Evolutionary conservation across 2,329 filamentous ascomycete genomes (phyloP).

Genomic region (Aspergillus sp.): DNA sequence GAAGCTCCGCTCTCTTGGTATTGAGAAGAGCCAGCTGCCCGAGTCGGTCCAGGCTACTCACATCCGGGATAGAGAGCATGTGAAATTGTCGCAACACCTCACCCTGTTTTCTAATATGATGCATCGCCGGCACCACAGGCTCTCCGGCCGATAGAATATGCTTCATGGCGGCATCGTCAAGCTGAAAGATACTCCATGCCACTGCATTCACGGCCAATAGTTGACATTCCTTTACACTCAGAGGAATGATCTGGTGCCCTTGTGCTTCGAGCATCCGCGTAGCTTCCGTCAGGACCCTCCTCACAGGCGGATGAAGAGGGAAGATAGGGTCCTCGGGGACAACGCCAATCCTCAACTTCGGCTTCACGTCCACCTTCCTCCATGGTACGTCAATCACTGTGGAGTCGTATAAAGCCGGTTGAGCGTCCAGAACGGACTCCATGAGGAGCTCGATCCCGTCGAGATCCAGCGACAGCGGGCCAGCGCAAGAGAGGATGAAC

Average conservation of each 20-base stretch:
- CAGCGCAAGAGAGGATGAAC: slow-evolving; percentile 19
- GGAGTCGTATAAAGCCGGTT: slow-evolving; percentile 18
- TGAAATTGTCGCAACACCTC: slow-evolving; percentile 7
- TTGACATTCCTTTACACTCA: slow-evolving; percentile 19
- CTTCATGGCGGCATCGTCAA: slow-evolving; percentile 15
- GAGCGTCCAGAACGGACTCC: slow-evolving; percentile 8
- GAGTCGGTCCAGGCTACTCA: slow-evolving; percentile 13
- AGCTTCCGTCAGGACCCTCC: slow-evolving; percentile 41
- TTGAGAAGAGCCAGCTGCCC: slow-evolving; percentile 16
- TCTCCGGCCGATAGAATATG: slow-evolving; percentile 23
- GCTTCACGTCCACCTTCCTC: slow-evolving; percentile 13
- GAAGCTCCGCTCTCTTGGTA: slow-evolving; percentile 30
- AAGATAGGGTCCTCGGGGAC: slow-evolving; percentile 45
- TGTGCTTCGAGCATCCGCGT: slow-evolving; percentile 35
- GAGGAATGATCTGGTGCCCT: slow-evolving; percentile 44
- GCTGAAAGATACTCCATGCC: slow-evolving; percentile 20
- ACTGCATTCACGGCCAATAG: slow-evolving; percentile 18
- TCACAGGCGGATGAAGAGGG: slow-evolving; percentile 50
- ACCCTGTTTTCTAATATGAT: slow-evolving; percentile 7
- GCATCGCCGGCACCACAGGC: slow-evolving; percentile 20
- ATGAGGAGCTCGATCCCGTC: slow-evolving; percentile 18
- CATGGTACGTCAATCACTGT: slow-evolving; percentile 19
- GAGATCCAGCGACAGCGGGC: slow-evolving; percentile 17
- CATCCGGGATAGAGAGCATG: slow-evolving; percentile 5
- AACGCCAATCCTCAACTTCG: slow-evolving; percentile 46